Conservation (phyloP, 2,329 filamentous ascomycete genomes). For the Epichloe gansuensis region DNA sequence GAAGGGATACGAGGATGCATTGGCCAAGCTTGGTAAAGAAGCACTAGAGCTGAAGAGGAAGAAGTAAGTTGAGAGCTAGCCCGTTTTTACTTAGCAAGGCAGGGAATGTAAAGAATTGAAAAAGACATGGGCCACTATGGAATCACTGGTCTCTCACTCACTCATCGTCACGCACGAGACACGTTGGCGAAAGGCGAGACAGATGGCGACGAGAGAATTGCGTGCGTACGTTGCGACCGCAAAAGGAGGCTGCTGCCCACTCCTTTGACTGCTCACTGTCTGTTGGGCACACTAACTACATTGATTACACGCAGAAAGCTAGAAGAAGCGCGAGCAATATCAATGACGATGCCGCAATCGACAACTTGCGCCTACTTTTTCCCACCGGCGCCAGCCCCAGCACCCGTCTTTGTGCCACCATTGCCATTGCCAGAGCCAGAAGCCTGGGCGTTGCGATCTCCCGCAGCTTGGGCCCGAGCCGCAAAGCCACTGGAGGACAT, state of each 20-base stretch:
- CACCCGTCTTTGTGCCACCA: too few relatives aligned
- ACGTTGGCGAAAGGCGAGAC: constrained; percentile 12
- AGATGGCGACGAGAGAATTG: constrained; percentile 11
- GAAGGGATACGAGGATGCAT: constrained; percentile 39
- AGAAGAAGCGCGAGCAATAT: too few relatives aligned
- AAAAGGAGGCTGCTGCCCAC: constrained; percentile 13
- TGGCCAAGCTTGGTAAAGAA: constrained; percentile 51
- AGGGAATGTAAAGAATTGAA: too few relatives aligned
- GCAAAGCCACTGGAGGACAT: not conserved
- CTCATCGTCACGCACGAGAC: constrained; percentile 17
- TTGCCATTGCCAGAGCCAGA: too few relatives aligned
- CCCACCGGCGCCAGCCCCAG: too few relatives aligned
- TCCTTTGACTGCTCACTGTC: not conserved
- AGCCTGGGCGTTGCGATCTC: constrained; percentile 3
- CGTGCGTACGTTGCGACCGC: constrained; percentile 19
- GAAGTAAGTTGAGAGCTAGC: constrained; percentile 2
- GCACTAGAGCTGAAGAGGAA: constrained; percentile 27
- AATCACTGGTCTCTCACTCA: constrained; percentile 8
- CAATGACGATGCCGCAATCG: too few relatives aligned
- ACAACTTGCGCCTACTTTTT: too few relatives aligned
- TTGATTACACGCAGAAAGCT: too few relatives aligned
- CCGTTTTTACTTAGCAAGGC: too few relatives aligned
- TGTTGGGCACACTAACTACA: too few relatives aligned
- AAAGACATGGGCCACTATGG: too few relatives aligned
- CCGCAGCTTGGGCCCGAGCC: not conserved